These are phyloP conservation scores for Auxenochlorella pyrenoidosa DNA, from an alignment of 139 green algal genomes.

Conservation along the genomic window DNA sequence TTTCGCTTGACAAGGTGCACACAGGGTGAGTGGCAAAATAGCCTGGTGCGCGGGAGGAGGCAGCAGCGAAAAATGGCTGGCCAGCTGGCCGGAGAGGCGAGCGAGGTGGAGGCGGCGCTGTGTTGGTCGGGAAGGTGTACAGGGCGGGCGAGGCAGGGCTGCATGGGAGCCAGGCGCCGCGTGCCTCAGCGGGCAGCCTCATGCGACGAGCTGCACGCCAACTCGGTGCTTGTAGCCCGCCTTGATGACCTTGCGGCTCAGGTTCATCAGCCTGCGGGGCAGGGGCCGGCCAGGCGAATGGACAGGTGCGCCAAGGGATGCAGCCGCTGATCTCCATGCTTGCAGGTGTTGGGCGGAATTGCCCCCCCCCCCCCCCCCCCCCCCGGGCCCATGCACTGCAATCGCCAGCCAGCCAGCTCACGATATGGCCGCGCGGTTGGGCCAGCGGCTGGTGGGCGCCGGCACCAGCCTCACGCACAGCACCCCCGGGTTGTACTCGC, in stretches of 20 bases:
- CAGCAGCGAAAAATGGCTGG: too few relatives aligned
- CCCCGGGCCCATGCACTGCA: too few relatives aligned
- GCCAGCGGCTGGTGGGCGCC: not conserved
- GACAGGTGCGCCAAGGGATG: not conserved
- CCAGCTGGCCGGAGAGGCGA: too few relatives aligned
- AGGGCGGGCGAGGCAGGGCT: too few relatives aligned
- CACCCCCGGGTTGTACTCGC: not conserved
- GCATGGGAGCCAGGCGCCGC: not conserved
- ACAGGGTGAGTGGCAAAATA: too few relatives aligned
- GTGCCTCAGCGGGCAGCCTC: not conserved
- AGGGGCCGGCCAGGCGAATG: not conserved
- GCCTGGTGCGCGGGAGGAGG: too few relatives aligned
- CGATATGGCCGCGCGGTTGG: not conserved
- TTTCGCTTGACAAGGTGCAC: too few relatives aligned
- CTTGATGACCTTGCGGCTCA: not conserved
- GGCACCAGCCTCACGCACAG: not conserved
- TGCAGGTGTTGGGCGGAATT: too few relatives aligned
- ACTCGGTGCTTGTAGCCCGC: not conserved
- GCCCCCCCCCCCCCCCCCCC: too few relatives aligned
- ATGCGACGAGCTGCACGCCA: not conserved
- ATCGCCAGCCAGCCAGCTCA: not conserved
- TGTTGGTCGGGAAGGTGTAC: not conserved
- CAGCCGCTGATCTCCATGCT: not conserved
- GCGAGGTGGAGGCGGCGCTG: too few relatives aligned
- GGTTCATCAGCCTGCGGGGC: conserved; percentile 6